Percentiles rank a stretch among this genome's conserved stretches.
Evolutionary conservation across 2,329 filamentous ascomycete species (phyloP).

Genomic region (Colletotrichum incanum): DNA sequence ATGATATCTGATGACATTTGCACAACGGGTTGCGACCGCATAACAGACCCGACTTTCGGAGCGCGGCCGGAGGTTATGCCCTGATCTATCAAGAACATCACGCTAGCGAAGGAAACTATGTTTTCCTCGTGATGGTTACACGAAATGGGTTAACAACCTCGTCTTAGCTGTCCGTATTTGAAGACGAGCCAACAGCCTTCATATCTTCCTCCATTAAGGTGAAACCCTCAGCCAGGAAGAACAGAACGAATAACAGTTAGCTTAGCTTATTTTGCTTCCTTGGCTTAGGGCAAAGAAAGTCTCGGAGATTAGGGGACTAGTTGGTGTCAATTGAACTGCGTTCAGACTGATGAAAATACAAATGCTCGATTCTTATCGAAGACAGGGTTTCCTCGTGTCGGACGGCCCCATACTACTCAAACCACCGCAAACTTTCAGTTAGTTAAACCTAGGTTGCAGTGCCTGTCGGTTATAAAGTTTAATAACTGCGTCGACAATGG

Average conservation of each 20-base stretch:
- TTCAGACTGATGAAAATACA: neutral
- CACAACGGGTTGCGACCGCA: too few species aligned
- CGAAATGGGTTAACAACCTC: neutral
- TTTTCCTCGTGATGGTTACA: neutral
- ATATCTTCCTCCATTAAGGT: too few species aligned
- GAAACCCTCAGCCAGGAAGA: neutral
- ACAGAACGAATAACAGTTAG: neutral
- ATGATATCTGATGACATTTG: neutral
- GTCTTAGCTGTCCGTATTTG: too few species aligned
- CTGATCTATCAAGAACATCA: neutral
- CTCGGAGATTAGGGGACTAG: neutral
- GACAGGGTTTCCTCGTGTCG: neutral
- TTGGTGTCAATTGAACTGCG: neutral
- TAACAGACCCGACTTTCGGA: too few species aligned
- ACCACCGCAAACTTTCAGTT: neutral
- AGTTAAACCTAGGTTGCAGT: neutral
- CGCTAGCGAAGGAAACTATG: neutral
- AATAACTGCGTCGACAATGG: too few species aligned
- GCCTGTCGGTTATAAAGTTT: neutral
- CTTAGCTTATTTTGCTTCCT: neutral
- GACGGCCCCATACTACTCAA: neutral
- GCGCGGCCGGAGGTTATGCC: too few species aligned
- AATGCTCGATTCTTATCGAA: neutral
- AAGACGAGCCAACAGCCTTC: neutral
- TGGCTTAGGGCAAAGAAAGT: neutral